Evolutionary conservation across 495 filamentous ascomycete species (phyloP).

Genomic region (Penicillium diatomitis): DNA sequence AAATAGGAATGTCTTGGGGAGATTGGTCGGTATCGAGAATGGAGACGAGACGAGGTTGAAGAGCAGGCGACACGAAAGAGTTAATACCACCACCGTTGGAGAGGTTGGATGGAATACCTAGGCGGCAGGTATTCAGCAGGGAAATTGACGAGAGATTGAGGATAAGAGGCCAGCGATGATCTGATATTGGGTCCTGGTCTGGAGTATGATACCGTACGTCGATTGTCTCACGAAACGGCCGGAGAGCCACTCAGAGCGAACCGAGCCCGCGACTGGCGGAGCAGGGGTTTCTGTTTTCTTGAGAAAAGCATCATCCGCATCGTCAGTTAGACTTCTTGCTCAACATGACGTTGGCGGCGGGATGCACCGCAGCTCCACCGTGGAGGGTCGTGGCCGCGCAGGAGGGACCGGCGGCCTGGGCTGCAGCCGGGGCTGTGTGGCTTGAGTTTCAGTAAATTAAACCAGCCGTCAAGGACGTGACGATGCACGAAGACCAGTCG

Average conservation of each 20-base stretch:
- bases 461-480: no score
- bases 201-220: no score
- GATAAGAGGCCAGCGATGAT: conserved; percentile 6
- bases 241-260: neutral
- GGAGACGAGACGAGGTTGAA: neutral
- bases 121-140: neutral
- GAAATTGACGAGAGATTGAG: neutral
- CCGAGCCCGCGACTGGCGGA: neutral
- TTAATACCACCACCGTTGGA: no score
- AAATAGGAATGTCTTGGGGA: neutral
- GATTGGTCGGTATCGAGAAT: neutral
- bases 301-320: neutral
- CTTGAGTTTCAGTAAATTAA: no score
- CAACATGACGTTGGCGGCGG: conserved; percentile 25
- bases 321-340: neutral
- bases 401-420: no score
- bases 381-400: neutral
- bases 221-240: neutral
- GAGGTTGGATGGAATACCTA: no score
- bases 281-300: no score
- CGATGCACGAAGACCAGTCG: no score
- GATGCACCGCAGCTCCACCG: conserved; percentile 2
- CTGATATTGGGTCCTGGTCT: conserved; percentile 2
- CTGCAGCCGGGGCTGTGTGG: no score
- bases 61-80: neutral